Evolutionary conservation across 2,329 filamentous ascomycete genomes (phyloP).

Genomic region (Penicillium psychrosexuale): DNA sequence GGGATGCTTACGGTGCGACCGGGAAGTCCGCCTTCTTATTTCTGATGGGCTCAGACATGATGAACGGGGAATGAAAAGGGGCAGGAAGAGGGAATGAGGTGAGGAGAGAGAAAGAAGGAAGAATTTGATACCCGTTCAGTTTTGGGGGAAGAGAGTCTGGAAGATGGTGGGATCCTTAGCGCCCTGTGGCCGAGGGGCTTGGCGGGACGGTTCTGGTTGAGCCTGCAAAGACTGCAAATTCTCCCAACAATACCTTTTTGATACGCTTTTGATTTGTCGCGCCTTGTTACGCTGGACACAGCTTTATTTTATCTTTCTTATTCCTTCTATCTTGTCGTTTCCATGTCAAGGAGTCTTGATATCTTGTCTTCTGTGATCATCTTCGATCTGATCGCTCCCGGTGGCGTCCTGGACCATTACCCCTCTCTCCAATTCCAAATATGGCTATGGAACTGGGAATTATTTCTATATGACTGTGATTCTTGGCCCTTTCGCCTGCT

Average conservation of each 20-base stretch:
- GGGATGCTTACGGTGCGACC: constrained; percentile 59
- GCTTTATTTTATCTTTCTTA: not conserved
- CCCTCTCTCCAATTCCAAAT: constrained; percentile 5
- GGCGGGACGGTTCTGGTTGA: constrained; percentile 34
- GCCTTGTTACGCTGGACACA: not conserved
- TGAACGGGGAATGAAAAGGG: constrained; percentile 38
- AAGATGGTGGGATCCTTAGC: constrained; percentile 43
- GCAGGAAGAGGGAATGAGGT: constrained; percentile 6
- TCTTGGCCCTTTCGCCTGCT: not conserved
- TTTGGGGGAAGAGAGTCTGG: constrained; percentile 32
- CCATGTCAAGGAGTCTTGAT: not conserved
- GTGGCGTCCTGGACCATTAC: constrained; percentile 2
- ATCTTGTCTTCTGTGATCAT: not conserved
- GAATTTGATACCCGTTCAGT: constrained; percentile 40
- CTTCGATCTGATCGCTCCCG: constrained; percentile 1
- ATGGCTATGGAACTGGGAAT: not conserved
- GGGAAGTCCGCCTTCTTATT: constrained; percentile 63
- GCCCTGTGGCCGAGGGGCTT: constrained; percentile 41
- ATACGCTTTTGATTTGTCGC: not conserved
- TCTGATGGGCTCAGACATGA: constrained; percentile 66
- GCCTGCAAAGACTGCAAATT: constrained; percentile 17
- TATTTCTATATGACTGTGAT: not conserved
- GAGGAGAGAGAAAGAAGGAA: constrained; percentile 30
- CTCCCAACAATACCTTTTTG: constrained; percentile 30
- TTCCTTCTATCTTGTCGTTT: not conserved